A percentile compares a stretch with the other conserved stretches of the same genome.
These are phyloP conservation scores for Penicillium bovifimosum DNA, from an alignment of 495 filamentous ascomycete genomes.

Conservation along the genomic window DNA sequence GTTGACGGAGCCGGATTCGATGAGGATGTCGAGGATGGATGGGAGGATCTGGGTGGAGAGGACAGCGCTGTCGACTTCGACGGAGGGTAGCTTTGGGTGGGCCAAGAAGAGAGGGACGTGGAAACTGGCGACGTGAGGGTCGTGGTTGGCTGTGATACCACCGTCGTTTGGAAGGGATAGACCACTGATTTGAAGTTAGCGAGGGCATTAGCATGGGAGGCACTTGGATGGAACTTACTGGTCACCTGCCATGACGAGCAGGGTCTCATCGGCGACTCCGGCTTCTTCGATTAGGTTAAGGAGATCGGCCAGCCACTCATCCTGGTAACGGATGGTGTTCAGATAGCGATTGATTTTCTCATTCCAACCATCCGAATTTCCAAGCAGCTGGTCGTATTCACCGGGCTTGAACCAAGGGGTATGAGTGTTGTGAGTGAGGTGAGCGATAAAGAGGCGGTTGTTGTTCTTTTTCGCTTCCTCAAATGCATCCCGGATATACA, in stretches of 20 bases:
- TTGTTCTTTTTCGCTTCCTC: slow-evolving; percentile 29
- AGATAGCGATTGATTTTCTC: slow-evolving; percentile 36
- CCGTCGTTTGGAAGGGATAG: slow-evolving; percentile 31
- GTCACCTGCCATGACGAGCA: slow-evolving; percentile 40
- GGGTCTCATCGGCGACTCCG: slow-evolving; percentile 37
- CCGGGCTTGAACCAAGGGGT: slow-evolving; percentile 39
- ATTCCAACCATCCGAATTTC: slow-evolving; percentile 20
- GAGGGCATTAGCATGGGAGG: not conserved
- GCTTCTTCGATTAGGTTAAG: slow-evolving; percentile 33
- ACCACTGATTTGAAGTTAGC: slow-evolving; percentile 11
- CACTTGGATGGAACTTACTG: slow-evolving; percentile 26
- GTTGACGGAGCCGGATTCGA: slow-evolving; percentile 31
- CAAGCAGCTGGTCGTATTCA: slow-evolving; percentile 29
- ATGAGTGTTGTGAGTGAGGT: slow-evolving; percentile 39
- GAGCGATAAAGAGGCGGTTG: slow-evolving; percentile 37
- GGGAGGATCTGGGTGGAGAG: slow-evolving; percentile 36
- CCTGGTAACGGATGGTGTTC: slow-evolving; percentile 36
- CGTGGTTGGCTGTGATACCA: slow-evolving; percentile 28
- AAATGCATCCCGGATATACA: slow-evolving; percentile 35
- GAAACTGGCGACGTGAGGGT: slow-evolving; percentile 36
- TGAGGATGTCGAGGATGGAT: slow-evolving; percentile 38
- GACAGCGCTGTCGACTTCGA: slow-evolving; percentile 28
- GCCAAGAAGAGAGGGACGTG: slow-evolving; percentile 37
- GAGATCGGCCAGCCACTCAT: slow-evolving; percentile 34
- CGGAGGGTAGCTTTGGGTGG: slow-evolving; percentile 33